These are phyloP conservation scores for Leptodontidium sp. DNA, from an alignment of 2,329 filamentous ascomycete species.

Conservation along the genomic window DNA sequence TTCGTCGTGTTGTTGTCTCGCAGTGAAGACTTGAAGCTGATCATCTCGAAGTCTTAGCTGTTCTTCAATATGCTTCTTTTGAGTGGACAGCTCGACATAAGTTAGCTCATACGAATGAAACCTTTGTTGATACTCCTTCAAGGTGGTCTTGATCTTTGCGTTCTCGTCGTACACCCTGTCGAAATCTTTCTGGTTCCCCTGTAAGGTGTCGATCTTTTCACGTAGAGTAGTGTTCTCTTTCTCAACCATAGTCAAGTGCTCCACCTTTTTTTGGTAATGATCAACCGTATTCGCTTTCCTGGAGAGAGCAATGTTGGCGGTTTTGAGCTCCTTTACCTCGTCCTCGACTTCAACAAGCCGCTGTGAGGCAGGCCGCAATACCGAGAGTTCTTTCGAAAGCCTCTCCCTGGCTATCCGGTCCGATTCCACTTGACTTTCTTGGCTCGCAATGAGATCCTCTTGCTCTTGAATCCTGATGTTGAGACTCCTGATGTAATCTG, in stretches of 20 bases:
- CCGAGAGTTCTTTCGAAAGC: slow-evolving; percentile 58
- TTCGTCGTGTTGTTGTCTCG: slow-evolving; percentile 54
- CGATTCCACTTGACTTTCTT: slow-evolving; percentile 71
- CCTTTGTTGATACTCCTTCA: slow-evolving; percentile 50
- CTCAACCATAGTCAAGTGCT: slow-evolving; percentile 62
- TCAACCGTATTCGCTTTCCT: slow-evolving; percentile 71
- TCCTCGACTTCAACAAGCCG: slow-evolving; percentile 63
- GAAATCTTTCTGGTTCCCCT: slow-evolving; percentile 54
- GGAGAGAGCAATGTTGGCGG: slow-evolving; percentile 64
- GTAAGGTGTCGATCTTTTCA: slow-evolving; percentile 62
- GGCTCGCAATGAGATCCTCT: slow-evolving; percentile 73
- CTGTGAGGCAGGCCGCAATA: slow-evolving; percentile 55
- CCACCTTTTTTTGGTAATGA: slow-evolving; percentile 69
- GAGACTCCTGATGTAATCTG: slow-evolving; percentile 60
- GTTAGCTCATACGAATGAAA: slow-evolving; percentile 47
- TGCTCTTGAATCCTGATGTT: slow-evolving; percentile 69
- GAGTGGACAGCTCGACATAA: slow-evolving; percentile 48
- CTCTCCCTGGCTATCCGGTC: slow-evolving; percentile 53
- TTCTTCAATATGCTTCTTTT: slow-evolving; percentile 56
- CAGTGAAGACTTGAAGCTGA: slow-evolving; percentile 46
- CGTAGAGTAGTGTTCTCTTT: slow-evolving; percentile 63
- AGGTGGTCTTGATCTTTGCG: slow-evolving; percentile 46
- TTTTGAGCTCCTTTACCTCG: slow-evolving; percentile 65
- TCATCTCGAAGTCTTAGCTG: slow-evolving; percentile 48
- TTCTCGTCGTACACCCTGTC: slow-evolving; percentile 44